Evolutionary conservation across 352 stramenopile species (phyloP).

Genomic region (Globisporangium cederbergense): DNA sequence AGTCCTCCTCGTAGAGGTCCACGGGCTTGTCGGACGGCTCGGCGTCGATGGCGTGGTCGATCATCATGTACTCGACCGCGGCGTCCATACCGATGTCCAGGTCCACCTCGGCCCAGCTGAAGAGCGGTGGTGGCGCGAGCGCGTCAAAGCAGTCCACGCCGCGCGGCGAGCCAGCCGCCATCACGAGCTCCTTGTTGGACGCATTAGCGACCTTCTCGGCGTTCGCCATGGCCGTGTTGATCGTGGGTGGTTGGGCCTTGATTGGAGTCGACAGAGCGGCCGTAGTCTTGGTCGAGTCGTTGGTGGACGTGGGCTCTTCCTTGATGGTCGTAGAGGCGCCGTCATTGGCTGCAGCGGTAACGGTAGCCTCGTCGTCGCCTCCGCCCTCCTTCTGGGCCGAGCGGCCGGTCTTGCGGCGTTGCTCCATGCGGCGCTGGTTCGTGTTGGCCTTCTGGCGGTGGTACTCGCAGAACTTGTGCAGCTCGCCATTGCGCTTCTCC

Average conservation of each 20-base stretch:
- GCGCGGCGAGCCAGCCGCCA: constrained; percentile 23
- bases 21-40: constrained; percentile 72
- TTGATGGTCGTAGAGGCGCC: constrained; percentile 1
- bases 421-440: constrained; percentile 82
- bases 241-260: constrained; percentile 2
- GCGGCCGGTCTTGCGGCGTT: constrained; percentile 65
- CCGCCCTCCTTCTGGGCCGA: constrained; percentile 7
- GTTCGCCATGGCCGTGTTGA: constrained; percentile 22
- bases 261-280: neutral
- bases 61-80: constrained; percentile 76
- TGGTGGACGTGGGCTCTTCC: neutral
- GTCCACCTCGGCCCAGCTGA: constrained; percentile 75
- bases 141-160: constrained; percentile 49
- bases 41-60: constrained; percentile 69
- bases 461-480: constrained; percentile 87
- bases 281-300: neutral
- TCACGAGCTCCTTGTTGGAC: constrained; percentile 19
- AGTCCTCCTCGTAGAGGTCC: constrained; percentile 72
- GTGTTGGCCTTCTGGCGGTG: constrained; percentile 83
- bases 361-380: constrained; percentile 8
- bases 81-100: constrained; percentile 68
- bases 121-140: constrained; percentile 24
- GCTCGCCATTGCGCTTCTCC: constrained; percentile 77
- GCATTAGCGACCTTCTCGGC: constrained; percentile 9
- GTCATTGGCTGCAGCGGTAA: constrained; percentile 13